Conservation (phyloP, 139 green algal genomes). For the Monoraphidium neglectum region DNA sequence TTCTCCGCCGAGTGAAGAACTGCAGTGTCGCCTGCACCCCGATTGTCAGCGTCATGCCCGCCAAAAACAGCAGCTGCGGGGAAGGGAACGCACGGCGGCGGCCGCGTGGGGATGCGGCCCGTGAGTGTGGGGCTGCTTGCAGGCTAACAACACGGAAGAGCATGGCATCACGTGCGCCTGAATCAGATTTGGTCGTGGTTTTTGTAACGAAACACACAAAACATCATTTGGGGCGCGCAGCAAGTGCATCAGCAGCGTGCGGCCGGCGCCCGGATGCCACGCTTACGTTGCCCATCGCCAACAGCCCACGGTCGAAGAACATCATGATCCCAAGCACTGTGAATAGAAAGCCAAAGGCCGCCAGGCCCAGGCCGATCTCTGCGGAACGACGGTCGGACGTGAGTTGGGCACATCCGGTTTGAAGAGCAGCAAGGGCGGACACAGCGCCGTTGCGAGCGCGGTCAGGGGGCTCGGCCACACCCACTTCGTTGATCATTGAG, state of each 20-base stretch:
- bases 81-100: not conserved
- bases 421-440: no score
- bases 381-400: constrained; percentile 15
- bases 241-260: not conserved
- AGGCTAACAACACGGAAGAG: no score
- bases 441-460: no score
- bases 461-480: no score
- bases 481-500: no score
- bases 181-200: no score
- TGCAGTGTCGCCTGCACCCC: constrained; percentile 75
- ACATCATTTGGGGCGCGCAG: no score
- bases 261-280: not conserved
- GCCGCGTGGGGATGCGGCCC: no score
- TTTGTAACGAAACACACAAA: no score
- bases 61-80: constrained; percentile 89
- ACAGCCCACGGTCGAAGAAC: constrained; percentile 95
- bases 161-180: no score
- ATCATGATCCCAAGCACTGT: constrained; percentile 92
- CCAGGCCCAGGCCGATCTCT: constrained; percentile 98
- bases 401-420: no score
- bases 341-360: constrained; percentile 92
- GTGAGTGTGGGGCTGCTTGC: not conserved
- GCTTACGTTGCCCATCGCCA: constrained; percentile 97
- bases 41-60: constrained; percentile 90
- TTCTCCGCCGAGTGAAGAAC: constrained; percentile 93